Evolutionary conservation across 2,329 filamentous ascomycete species (phyloP).

Genomic region (Aspergillus niger): DNA sequence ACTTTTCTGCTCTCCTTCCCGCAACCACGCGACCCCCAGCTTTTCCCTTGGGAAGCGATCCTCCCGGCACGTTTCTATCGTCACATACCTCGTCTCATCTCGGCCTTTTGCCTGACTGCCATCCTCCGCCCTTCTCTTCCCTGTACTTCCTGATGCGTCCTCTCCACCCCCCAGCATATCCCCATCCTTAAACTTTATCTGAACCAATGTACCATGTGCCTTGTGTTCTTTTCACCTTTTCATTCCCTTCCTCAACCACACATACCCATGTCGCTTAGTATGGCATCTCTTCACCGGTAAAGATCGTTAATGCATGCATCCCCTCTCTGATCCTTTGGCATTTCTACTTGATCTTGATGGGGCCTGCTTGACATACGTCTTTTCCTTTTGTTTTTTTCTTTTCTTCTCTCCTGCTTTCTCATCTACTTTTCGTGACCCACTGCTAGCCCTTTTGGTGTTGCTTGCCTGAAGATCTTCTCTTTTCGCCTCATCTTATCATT

Average conservation of each 20-base stretch:
- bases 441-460: no score
- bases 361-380: not conserved
- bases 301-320: not conserved
- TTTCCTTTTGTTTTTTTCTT: no score
- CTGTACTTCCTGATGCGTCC: conserved; percentile 7
- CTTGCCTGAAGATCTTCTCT: no score
- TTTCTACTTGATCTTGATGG: not conserved
- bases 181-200: not conserved
- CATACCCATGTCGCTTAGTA: not conserved
- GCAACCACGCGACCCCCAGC: conserved; percentile 9
- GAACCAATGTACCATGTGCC: not conserved
- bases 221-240: not conserved
- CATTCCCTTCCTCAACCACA: conserved; percentile 1
- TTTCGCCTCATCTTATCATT: no score
- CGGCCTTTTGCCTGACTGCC: conserved; percentile 12
- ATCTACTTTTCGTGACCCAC: not conserved
- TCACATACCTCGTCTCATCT: conserved; percentile 7
- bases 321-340: not conserved
- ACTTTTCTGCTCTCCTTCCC: conserved; percentile 12
- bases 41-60: not conserved
- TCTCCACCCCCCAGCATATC: not conserved
- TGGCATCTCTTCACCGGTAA: not conserved
- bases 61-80: conserved; percentile 8
- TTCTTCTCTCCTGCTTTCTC: no score
- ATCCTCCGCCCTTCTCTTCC: conserved; percentile 10